A percentile compares a stretch with the other conserved stretches of the same genome.
phyloP scores from a whole-genome alignment of 192 early-diverging fungal species.

The Ramicandelaber brevisporus region DNA sequence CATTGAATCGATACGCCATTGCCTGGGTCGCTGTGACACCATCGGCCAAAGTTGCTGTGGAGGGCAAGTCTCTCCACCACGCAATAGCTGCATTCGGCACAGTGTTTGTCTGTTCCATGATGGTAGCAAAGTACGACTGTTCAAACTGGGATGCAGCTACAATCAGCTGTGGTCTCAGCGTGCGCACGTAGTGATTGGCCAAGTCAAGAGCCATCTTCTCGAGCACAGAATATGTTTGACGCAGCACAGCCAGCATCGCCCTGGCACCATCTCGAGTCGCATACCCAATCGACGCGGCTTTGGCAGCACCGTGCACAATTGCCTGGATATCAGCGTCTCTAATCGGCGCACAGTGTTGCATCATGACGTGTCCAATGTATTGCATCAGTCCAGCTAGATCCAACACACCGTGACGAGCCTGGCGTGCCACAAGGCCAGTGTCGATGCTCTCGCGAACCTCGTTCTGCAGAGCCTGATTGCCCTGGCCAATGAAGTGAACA shows the following conservation, averaged over 20 bases:
- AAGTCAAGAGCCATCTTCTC: constrained; percentile 2
- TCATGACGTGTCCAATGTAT: constrained; percentile 32
- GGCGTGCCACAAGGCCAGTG: constrained; percentile 23
- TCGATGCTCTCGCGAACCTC: constrained; percentile 24
- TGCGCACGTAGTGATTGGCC: constrained; percentile 3
- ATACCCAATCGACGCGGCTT: too few species aligned
- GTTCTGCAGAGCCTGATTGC: constrained; percentile 9
- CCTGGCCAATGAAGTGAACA: constrained; percentile 15
- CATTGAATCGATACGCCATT: too few species aligned
- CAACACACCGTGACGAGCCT: constrained; percentile 39
- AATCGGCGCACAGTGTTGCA: too few species aligned
- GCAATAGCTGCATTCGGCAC: neutral
- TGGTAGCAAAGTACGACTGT: neutral
- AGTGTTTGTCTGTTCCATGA: neutral
- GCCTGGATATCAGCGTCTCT: too few species aligned
- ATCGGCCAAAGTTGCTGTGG: too few species aligned
- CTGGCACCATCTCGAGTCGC: too few species aligned
- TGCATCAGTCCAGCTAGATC: constrained; percentile 24
- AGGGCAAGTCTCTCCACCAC: constrained; percentile 1
- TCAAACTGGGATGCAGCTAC: constrained; percentile 1
- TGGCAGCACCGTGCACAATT: too few species aligned
- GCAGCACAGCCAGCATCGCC: too few species aligned
- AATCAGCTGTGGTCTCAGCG: constrained; percentile 2
- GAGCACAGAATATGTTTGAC: too few species aligned
- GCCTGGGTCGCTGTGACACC: too few species aligned